Evolutionary conservation across 805 yeast species (phyloP), one percentile per base, ranked within the genome.

Genomic region (Myxozyma nipponensis): DNA sequence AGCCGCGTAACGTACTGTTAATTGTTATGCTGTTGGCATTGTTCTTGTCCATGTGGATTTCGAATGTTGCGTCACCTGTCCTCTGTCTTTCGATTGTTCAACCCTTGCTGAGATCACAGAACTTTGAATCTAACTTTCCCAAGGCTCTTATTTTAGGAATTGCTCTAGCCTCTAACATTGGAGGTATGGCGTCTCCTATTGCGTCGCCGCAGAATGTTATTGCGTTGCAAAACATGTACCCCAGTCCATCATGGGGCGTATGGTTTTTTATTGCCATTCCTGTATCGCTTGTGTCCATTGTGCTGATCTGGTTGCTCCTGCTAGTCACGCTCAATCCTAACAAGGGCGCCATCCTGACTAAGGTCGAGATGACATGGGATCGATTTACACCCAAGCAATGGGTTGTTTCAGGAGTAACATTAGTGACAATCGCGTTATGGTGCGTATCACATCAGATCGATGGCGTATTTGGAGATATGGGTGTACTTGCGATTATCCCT

Each of bases 171-270:
- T 84, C 95, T 5, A 88, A 91, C 65, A 73, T 91, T 42, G 98
- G 96, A 21, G 98, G 98, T 58, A 91, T 90, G 95, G 84, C 96
- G 0, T 87, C 96, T 3, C 98, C 98, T 5, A 91, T 91, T 63
- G 90, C 97, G 1, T 87, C 96, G 2, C 98, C 98, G 1, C 98
- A 91, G 65, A 91, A 91, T 67, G 86, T 91, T 56, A 82, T 91
- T 61, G 95, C 96, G 1, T 75, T 91, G 44, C 90, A 87, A 49
- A 73, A 83, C 59, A 91, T 91, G 98, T 75, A 74, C 49, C 95
- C 95, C 1, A 82, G 77, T 49, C 82, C 83, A 1, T 80, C 84
- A 42, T 91, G 98, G 98, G 82, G 83, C 9, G 85, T 87, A 65
- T 91, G 98, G 98, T 93, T 91, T 67, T 80, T 83, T 5, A 79